A percentile compares a stretch with the other conserved stretches of the same genome.
Evolutionary conservation across 345 rosid genomes (phyloP).

Genomic region (Eutrema japonicum): DNA sequence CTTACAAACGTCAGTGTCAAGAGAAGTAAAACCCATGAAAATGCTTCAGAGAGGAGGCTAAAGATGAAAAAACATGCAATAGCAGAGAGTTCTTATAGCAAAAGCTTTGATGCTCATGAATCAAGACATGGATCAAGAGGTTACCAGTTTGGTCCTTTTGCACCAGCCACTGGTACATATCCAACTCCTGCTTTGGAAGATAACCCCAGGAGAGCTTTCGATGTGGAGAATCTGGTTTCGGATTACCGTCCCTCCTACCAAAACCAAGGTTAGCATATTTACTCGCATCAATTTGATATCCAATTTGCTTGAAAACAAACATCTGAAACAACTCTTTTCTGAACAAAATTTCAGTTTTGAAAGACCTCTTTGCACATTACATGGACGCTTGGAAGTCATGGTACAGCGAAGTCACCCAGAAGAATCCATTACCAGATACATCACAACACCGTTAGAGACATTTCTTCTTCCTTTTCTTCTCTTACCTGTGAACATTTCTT

Average conservation of each 20-base stretch:
- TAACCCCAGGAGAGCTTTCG: slow-evolving; percentile 45
- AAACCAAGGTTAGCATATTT: slow-evolving; percentile 63
- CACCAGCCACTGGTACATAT: slow-evolving; percentile 51
- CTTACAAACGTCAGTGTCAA: slow-evolving; percentile 59
- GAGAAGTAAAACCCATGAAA: slow-evolving; percentile 51
- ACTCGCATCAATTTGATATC: background rate
- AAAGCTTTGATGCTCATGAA: slow-evolving; percentile 45
- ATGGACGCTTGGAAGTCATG: slow-evolving; percentile 92
- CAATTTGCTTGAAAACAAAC: background rate
- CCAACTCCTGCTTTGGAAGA: slow-evolving; percentile 39
- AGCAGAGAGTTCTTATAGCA: slow-evolving; percentile 47
- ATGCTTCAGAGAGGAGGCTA: slow-evolving; percentile 26
- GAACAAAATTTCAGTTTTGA: slow-evolving; percentile 60
- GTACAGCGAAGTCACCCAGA: slow-evolving; percentile 72
- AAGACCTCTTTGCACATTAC: slow-evolving; percentile 85
- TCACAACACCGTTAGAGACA: slow-evolving; percentile 40
- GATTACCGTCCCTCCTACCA: slow-evolving; percentile 67
- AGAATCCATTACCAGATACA: slow-evolving; percentile 49
- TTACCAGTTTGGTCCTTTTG: slow-evolving; percentile 81
- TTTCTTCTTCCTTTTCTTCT: background rate
- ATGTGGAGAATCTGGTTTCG: slow-evolving; percentile 69
- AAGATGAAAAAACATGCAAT: slow-evolving; percentile 48
- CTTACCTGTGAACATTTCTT: slow-evolving; percentile 31
- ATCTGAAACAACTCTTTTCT: slow-evolving; percentile 9
- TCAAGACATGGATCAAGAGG: slow-evolving; percentile 47